phyloP scores from a whole-genome alignment of 169 alveolate species.

The Plasmodium relictum region DNA sequence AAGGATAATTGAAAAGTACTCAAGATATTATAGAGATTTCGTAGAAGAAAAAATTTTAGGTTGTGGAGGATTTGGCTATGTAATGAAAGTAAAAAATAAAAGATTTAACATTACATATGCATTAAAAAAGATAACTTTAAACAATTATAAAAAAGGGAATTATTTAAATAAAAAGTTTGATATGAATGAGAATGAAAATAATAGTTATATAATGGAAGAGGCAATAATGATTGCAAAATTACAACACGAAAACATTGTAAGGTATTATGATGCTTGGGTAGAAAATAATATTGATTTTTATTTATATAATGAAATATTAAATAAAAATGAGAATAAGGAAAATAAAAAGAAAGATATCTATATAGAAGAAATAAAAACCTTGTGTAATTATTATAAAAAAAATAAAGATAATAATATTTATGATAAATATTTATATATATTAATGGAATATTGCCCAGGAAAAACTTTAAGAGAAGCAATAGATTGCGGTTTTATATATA shows the following conservation, averaged over 20 bases:
- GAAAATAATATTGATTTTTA: constrained; percentile 83
- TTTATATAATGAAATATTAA: constrained; percentile 25
- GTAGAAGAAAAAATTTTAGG: constrained; percentile 86
- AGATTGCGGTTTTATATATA: constrained; percentile 79
- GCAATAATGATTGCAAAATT: constrained; percentile 90
- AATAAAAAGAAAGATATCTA: constrained; percentile 8
- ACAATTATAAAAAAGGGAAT: not conserved
- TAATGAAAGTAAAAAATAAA: constrained; percentile 83
- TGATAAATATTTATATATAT: constrained; percentile 85
- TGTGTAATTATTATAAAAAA: constrained; percentile 35
- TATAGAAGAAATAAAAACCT: constrained; percentile 60
- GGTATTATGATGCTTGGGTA: constrained; percentile 91
- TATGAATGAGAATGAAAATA: constrained; percentile 72
- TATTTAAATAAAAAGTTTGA: constrained; percentile 69
- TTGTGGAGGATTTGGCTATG: constrained; percentile 90
- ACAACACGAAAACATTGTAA: constrained; percentile 88
- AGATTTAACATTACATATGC: constrained; percentile 86
- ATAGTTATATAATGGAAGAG: constrained; percentile 83
- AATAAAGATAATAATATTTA: constrained; percentile 70
- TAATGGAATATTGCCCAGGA: constrained; percentile 91
- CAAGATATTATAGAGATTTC: constrained; percentile 86
- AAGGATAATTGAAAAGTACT: constrained; percentile 69
- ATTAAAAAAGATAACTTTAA: constrained; percentile 83
- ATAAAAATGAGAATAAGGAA: constrained; percentile 15
- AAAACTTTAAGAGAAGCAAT: constrained; percentile 85